These are phyloP conservation scores for Lachnellula hyalina DNA, from an alignment of 2,329 filamentous ascomycete genomes.

Conservation along the genomic window DNA sequence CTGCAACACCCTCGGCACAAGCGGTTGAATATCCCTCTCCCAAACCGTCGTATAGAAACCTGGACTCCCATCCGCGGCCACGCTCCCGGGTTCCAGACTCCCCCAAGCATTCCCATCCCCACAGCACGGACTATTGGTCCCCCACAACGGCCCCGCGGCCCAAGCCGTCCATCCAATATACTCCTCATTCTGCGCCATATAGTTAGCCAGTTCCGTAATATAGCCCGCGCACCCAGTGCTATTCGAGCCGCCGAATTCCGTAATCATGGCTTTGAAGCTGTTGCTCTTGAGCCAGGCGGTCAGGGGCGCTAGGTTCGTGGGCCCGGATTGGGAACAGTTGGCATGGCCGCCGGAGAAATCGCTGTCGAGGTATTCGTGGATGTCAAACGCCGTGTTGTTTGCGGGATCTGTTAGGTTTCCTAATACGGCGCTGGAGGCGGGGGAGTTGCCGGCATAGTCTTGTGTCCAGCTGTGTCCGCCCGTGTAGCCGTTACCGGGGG, in stretches of 20 bases:
- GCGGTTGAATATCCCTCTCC: constrained; percentile 39
- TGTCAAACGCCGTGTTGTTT: constrained; percentile 45
- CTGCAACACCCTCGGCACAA: constrained; percentile 38
- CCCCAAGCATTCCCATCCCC: constrained; percentile 38
- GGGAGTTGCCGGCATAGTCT: constrained; percentile 32
- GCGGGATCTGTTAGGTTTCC: constrained; percentile 40
- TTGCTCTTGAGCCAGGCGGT: constrained; percentile 43
- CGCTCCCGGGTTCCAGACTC: constrained; percentile 43
- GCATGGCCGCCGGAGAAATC: constrained; percentile 42
- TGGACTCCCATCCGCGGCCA: constrained; percentile 37
- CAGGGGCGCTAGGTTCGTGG: constrained; percentile 36
- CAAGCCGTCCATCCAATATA: constrained; percentile 49
- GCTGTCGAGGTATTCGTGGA: constrained; percentile 47
- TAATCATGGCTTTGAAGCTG: constrained; percentile 44
- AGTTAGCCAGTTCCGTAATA: constrained; percentile 39
- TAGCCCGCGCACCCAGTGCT: constrained; percentile 38
- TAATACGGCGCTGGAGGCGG: constrained; percentile 35
- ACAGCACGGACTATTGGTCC: constrained; percentile 37
- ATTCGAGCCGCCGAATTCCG: constrained; percentile 44
- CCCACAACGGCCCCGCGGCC: constrained; percentile 47
- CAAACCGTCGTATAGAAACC: constrained; percentile 43
- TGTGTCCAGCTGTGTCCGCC: constrained; percentile 44
- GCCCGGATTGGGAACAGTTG: constrained; percentile 37
- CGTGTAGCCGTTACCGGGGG: constrained; percentile 45
- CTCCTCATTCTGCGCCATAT: constrained; percentile 41